Evolutionary conservation across 208 protist genomes (phyloP).

Genomic region (Herpetomonas samuelpessoai): DNA sequence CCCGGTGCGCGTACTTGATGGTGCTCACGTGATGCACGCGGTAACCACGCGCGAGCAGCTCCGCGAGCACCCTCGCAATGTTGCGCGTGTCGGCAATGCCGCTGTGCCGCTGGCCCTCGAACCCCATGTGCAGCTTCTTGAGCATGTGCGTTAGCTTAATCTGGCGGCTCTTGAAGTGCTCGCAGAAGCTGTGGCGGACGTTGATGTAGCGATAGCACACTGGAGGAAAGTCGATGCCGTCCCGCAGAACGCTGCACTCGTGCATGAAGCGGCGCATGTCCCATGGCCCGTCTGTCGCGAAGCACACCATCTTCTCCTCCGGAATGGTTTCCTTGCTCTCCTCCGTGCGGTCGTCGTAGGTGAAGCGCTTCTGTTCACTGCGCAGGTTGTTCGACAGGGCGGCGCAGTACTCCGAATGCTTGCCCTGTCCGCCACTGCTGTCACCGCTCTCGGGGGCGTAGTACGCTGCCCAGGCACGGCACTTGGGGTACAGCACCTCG

Average conservation of each 20-base stretch:
- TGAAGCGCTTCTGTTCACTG: constrained; percentile 50
- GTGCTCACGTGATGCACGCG: constrained; percentile 65
- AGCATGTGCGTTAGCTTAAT: constrained; percentile 86
- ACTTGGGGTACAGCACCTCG: constrained; percentile 67
- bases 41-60: constrained; percentile 77
- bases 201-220: constrained; percentile 92
- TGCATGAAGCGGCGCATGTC: constrained; percentile 92
- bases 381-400: constrained; percentile 42
- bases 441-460: constrained; percentile 16
- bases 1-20: constrained; percentile 60
- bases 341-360: constrained; percentile 42
- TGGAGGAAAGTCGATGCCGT: constrained; percentile 73
- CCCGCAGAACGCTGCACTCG: constrained; percentile 77
- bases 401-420: no score
- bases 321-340: constrained; percentile 9
- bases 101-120: constrained; percentile 84
- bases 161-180: constrained; percentile 52
- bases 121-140: constrained; percentile 53
- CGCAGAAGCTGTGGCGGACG: constrained; percentile 68
- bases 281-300: constrained; percentile 89
- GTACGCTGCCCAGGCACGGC: constrained; percentile 30
- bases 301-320: constrained; percentile 72
- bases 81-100: constrained; percentile 90
- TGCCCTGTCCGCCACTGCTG: no score
- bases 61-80: constrained; percentile 81